Base-by-base conservation (phyloP, 2,329 filamentous ascomycete species). In the Neofusicoccum ribis region DNA sequence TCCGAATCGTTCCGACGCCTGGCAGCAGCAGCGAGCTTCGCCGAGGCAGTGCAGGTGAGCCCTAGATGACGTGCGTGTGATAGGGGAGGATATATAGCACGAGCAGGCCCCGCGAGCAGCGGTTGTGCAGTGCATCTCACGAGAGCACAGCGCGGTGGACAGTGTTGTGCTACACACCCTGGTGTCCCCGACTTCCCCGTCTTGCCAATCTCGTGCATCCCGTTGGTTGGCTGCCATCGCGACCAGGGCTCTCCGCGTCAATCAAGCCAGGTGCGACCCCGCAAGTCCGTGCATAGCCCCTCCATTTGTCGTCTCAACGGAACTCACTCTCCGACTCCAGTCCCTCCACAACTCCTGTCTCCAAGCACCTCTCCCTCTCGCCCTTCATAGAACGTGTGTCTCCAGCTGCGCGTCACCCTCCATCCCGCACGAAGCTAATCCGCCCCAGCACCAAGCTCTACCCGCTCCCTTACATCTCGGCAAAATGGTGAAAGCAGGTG, bases 401-500 rank as follows among this genome's bases (percentile, higher is more conserved):
- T 44, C 14, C 20, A 9, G 9, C 46, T 36, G 34, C 31, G 14
- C 23, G 6, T n/a, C 60, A 12, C 50, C 2, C 8, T 20, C 34
- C 17, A 7, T 11, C 39, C 34, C 49, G 52, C 52, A 36, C 59
- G 6, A 50, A 41, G 43, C 37, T 44, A 58, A 54, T 46, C 67
- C 43, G 41, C 66, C 60, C 62, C 68, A 58, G 67, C 64, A 68
- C 69, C 70, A 68, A 69, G 66, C 69, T 67, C 65, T 63, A 67
- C 44, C 41, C 65, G 41, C 51, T 64, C 63, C 59, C 47, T 46
- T 47, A 66, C 64, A 70, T 56, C 69, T 70, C 71, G 71, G 72
- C 63, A 76, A 72, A 68, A 78, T 77, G 73, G 75, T 79, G 71
- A 79, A 79, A 70, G 77, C 76, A 63, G 74, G 77, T 69, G 56